These are phyloP conservation scores for Penicillium expansum DNA, from an alignment of 2,329 filamentous ascomycete species.

Conservation along the genomic window DNA sequence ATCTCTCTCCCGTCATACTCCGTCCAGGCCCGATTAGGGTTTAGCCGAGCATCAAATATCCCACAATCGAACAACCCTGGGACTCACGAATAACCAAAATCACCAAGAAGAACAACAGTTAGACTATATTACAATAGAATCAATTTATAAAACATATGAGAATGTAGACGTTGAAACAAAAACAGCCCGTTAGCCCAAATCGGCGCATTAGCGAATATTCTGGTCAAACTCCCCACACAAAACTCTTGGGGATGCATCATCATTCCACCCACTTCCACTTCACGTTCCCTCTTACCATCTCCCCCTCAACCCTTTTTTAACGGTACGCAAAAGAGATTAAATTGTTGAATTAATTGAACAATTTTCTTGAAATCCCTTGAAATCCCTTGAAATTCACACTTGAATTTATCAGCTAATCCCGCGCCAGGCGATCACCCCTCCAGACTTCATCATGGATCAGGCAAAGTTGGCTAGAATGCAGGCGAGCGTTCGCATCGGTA, in stretches of 20 bases:
- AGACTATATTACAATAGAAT: neutral
- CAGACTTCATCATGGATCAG: conserved; percentile 58
- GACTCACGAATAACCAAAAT: neutral
- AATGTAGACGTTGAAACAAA: neutral
- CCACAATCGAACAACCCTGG: conserved; percentile 15
- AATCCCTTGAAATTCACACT: neutral
- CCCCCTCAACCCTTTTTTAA: conserved; percentile 5
- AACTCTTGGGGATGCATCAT: conserved; percentile 23
- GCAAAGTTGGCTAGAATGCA: conserved; percentile 66
- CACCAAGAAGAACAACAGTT: neutral
- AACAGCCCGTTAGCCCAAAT: neutral
- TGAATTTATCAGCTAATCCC: conserved; percentile 18
- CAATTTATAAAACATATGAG: neutral
- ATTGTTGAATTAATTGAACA: neutral
- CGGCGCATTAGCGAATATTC: conserved; percentile 25
- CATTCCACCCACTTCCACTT: conserved; percentile 15
- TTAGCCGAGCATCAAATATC: conserved; percentile 40
- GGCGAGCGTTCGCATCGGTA: conserved; percentile 69
- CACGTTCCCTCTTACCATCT: conserved; percentile 14
- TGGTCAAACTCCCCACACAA: conserved; percentile 27
- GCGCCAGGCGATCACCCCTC: conserved; percentile 18
- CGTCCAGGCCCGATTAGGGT: conserved; percentile 29
- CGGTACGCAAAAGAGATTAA: conserved; percentile 11
- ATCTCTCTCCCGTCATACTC: neutral
- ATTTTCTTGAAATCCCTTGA: neutral